These are phyloP conservation scores for Pichia rugopelliculosa DNA, from an alignment of 805 yeast species.

Conservation along the genomic window DNA sequence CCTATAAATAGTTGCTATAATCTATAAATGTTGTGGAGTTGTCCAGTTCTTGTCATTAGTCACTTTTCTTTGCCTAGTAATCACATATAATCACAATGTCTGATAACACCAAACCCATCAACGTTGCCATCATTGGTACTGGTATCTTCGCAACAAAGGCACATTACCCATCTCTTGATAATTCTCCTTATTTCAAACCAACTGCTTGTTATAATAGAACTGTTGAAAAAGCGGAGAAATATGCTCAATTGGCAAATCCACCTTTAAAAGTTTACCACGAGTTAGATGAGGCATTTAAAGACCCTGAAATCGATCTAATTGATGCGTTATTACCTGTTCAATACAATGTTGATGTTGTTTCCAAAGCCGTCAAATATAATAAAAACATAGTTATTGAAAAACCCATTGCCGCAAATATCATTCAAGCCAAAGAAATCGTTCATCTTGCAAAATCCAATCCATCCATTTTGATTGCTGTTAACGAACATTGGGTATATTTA, in stretches of 20 bases:
- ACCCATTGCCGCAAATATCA: constrained; percentile 83
- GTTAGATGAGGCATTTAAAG: constrained; percentile 58
- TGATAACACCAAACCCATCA: constrained; percentile 22
- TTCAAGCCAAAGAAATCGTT: constrained; percentile 77
- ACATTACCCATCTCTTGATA: constrained; percentile 69
- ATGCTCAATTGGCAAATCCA: constrained; percentile 51
- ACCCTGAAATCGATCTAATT: constrained; percentile 62
- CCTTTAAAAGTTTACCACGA: constrained; percentile 48
- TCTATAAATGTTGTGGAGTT: no score
- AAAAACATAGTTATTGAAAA: constrained; percentile 84
- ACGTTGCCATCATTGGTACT: constrained; percentile 68
- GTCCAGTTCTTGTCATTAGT: no score
- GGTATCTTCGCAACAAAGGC: constrained; percentile 83
- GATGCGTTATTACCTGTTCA: constrained; percentile 91
- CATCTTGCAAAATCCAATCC: constrained; percentile 51
- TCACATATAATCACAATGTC: not conserved
- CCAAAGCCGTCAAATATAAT: constrained; percentile 59
- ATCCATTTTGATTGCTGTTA: constrained; percentile 58
- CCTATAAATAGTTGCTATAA: no score
- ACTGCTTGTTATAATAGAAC: constrained; percentile 80
- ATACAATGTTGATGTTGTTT: constrained; percentile 59
- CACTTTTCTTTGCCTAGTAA: not conserved
- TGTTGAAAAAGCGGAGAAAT: constrained; percentile 69
- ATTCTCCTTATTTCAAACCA: constrained; percentile 46
- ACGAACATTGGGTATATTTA: constrained; percentile 82